Evolutionary conservation across 2,329 filamentous ascomycete genomes (phyloP).

Genomic region (Aspergillus fructus): DNA sequence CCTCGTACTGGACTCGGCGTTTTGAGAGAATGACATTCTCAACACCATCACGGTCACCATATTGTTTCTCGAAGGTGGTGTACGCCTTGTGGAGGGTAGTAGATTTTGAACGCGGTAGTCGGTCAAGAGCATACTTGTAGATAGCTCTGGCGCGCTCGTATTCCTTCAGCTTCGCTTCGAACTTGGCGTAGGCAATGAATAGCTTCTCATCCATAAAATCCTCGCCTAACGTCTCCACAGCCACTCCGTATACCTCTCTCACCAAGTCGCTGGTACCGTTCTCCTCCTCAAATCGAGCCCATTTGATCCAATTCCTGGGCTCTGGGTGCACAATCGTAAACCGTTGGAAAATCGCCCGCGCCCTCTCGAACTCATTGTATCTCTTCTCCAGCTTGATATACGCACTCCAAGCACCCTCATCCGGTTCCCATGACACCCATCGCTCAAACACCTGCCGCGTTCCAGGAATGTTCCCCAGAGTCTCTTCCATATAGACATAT

Average conservation of each 20-base stretch:
- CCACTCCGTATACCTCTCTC: constrained; percentile 83
- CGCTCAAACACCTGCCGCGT: constrained; percentile 93
- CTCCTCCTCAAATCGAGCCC: constrained; percentile 96
- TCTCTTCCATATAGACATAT: constrained; percentile 99
- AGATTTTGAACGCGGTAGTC: constrained; percentile 83
- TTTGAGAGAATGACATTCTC: constrained; percentile 97
- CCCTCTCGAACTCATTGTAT: constrained; percentile 86
- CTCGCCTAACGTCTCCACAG: constrained; percentile 86
- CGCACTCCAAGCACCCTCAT: constrained; percentile 90
- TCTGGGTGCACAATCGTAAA: constrained; percentile 94
- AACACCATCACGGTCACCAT: constrained; percentile 86
- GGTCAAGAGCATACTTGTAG: constrained; percentile 94
- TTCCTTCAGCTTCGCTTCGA: constrained; percentile 92
- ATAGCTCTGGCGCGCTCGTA: constrained; percentile 91
- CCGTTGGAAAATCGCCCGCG: constrained; percentile 82
- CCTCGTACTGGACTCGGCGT: constrained; percentile 87
- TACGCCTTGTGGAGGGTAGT: constrained; percentile 86
- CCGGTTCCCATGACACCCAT: constrained; percentile 98
- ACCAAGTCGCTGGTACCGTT: constrained; percentile 89
- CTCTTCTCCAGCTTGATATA: constrained; percentile 98
- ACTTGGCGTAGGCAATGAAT: constrained; percentile 93
- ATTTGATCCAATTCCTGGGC: constrained; percentile 97
- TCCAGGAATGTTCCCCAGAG: constrained; percentile 87
- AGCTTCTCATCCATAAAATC: constrained; percentile 95
- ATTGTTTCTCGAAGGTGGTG: constrained; percentile 98